These are phyloP conservation scores for Hyphodiscus hymeniophilus DNA, from an alignment of 495 filamentous ascomycete genomes.

Conservation along the genomic window DNA sequence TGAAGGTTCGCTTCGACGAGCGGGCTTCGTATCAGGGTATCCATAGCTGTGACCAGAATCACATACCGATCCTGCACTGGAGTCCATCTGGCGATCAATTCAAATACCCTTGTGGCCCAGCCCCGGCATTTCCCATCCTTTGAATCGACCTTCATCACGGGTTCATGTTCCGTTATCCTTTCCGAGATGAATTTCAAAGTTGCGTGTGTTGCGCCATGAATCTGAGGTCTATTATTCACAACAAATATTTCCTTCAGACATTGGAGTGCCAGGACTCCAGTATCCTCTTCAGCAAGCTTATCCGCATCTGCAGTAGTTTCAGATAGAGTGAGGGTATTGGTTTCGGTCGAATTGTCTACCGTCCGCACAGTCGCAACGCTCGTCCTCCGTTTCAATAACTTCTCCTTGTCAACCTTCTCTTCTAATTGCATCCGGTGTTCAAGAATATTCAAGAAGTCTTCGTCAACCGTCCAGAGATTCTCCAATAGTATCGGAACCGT, in stretches of 20 bases:
- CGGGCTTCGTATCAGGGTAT: conserved; percentile 55
- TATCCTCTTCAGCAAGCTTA: conserved; percentile 75
- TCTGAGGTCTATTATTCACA: conserved; percentile 66
- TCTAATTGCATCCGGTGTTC: conserved; percentile 50
- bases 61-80: conserved; percentile 88
- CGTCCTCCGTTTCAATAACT: conserved; percentile 50
- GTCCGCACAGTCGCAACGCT: conserved; percentile 75
- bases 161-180: conserved; percentile 43
- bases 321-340: conserved; percentile 61
- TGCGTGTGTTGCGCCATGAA: conserved; percentile 60
- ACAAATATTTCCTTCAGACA: conserved; percentile 74
- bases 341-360: conserved; percentile 52
- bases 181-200: conserved; percentile 63
- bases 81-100: conserved; percentile 70
- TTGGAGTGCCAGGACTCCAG: conserved; percentile 72
- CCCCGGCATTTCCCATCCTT: conserved; percentile 33
- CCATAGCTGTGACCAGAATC: conserved; percentile 72
- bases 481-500: conserved; percentile 76
- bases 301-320: conserved; percentile 77
- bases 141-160: conserved; percentile 19
- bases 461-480: conserved; percentile 73
- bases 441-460: conserved; percentile 55
- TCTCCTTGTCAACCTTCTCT: conserved; percentile 58
- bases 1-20: conserved; percentile 57
- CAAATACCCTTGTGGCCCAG: conserved; percentile 76